These are phyloP conservation scores for Tolypocladium capitatum DNA, from an alignment of 2,329 filamentous ascomycete genomes.

Conservation along the genomic window DNA sequence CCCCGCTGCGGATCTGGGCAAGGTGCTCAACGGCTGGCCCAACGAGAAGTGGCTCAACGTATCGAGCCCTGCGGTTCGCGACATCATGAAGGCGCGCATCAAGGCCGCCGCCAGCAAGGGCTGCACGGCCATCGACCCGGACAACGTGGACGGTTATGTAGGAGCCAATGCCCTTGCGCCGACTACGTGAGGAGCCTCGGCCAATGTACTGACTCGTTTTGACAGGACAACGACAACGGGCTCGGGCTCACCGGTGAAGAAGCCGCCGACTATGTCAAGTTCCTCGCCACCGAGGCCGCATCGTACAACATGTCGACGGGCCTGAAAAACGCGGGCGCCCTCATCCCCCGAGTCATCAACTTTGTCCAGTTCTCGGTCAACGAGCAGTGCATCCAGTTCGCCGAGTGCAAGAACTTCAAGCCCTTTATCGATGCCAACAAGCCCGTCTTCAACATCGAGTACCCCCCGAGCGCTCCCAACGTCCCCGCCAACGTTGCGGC, in stretches of 20 bases:
- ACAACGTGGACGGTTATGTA: conserved; percentile 56
- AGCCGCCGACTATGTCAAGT: conserved; percentile 45
- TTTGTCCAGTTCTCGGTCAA: conserved; percentile 54
- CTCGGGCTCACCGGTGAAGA: conserved; percentile 43
- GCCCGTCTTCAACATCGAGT: conserved; percentile 64
- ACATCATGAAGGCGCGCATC: conserved; percentile 50
- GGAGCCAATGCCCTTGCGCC: conserved; percentile 2
- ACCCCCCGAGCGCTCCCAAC: conserved; percentile 37
- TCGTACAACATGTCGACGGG: conserved; percentile 46
- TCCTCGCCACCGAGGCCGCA: conserved; percentile 41
- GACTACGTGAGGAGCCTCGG: neutral
- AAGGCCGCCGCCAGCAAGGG: conserved; percentile 45
- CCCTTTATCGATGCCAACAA: conserved; percentile 47
- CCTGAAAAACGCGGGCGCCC: conserved; percentile 53
- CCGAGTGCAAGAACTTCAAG: conserved; percentile 44
- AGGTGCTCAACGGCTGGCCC: conserved; percentile 47
- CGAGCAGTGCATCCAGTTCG: conserved; percentile 51
- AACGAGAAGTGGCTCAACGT: conserved; percentile 56
- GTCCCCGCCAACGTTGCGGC: conserved; percentile 23
- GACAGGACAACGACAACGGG: conserved; percentile 45
- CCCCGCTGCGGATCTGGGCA: conserved; percentile 39
- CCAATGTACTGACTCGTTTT: neutral
- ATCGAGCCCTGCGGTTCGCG: conserved; percentile 41
- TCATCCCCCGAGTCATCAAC: conserved; percentile 36
- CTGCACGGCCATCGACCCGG: conserved; percentile 57